phyloP scores from a whole-genome alignment of 2,329 filamentous ascomycete species.

The Claviceps sp. region DNA sequence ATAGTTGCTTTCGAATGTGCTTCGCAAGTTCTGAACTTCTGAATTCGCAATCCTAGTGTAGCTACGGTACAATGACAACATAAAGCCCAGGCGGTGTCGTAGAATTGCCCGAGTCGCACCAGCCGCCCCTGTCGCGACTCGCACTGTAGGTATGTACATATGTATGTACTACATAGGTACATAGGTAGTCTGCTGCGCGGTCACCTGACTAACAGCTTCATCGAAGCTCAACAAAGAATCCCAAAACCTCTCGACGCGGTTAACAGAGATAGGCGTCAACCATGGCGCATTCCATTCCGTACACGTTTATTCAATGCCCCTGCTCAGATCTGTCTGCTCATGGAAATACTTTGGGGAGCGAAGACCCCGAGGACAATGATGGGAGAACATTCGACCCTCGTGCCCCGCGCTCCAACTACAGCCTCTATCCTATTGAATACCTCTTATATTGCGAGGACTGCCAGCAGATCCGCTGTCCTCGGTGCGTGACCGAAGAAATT shows the following conservation, averaged over 20 bases:
- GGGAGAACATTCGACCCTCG: slow-evolving; percentile 77
- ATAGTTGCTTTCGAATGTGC: background rate
- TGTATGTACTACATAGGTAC: too few relatives aligned
- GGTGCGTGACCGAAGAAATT: slow-evolving; percentile 87
- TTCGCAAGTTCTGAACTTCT: background rate
- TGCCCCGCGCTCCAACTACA: slow-evolving; percentile 74
- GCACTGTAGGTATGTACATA: too few relatives aligned
- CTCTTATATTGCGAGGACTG: slow-evolving; percentile 96
- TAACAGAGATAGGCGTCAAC: slow-evolving; percentile 4
- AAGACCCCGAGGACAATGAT: slow-evolving; percentile 46
- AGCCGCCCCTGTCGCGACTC: too few relatives aligned
- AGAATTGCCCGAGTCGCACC: too few relatives aligned
- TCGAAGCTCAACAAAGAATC: background rate
- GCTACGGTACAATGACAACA: too few relatives aligned
- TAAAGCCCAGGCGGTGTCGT: too few relatives aligned
- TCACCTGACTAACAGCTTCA: slow-evolving; percentile 4
- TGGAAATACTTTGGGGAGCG: slow-evolving; percentile 16
- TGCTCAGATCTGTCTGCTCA: slow-evolving; percentile 37
- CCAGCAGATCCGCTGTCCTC: slow-evolving; percentile 84
- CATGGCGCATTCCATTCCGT: slow-evolving; percentile 43
- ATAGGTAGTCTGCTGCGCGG: background rate
- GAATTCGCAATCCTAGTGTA: too few relatives aligned
- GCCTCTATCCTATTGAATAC: slow-evolving; percentile 83
- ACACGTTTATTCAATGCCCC: slow-evolving; percentile 55
- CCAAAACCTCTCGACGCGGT: background rate